Evolutionary conservation across 2,329 filamentous ascomycete species (phyloP).

Genomic region (Ceratocystis ficicola): DNA sequence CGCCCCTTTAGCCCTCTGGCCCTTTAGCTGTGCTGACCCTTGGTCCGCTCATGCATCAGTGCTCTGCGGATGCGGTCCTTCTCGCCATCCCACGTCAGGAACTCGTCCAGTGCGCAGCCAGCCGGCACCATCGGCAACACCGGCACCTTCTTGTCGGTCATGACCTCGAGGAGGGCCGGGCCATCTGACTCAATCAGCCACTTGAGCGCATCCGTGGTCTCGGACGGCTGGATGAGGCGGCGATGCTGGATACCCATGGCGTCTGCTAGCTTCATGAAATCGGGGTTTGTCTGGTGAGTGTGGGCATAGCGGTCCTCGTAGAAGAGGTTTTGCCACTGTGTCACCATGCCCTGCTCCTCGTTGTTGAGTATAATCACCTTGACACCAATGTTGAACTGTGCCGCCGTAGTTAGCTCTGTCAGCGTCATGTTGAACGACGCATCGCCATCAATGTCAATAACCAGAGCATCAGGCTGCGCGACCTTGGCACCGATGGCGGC

Average conservation of each 20-base stretch:
- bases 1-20: neutral
- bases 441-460: slow-evolving; percentile 93
- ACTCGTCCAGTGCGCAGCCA: slow-evolving; percentile 80
- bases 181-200: slow-evolving; percentile 69
- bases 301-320: slow-evolving; percentile 81
- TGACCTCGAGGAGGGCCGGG: slow-evolving; percentile 83
- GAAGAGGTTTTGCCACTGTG: slow-evolving; percentile 90
- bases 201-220: slow-evolving; percentile 63
- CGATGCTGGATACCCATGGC: slow-evolving; percentile 77
- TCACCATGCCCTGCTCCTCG: slow-evolving; percentile 94
- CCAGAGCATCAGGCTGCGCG: slow-evolving; percentile 59
- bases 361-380: slow-evolving; percentile 95
- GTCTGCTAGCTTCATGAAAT: slow-evolving; percentile 84
- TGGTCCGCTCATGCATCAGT: slow-evolving; percentile 52
- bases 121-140: slow-evolving; percentile 96
- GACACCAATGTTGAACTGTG: slow-evolving; percentile 91
- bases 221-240: slow-evolving; percentile 59
- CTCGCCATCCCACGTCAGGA: slow-evolving; percentile 71
- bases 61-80: slow-evolving; percentile 57
- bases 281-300: slow-evolving; percentile 80
- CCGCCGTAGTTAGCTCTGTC: slow-evolving; percentile 83
- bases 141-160: slow-evolving; percentile 83
- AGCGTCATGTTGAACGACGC: slow-evolving; percentile 99
- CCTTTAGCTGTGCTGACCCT: slow-evolving; percentile 35
- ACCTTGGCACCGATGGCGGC: slow-evolving; percentile 95